phyloP scores from a whole-genome alignment of 352 stramenopile genomes.

The Globisporangium abappressorium region DNA sequence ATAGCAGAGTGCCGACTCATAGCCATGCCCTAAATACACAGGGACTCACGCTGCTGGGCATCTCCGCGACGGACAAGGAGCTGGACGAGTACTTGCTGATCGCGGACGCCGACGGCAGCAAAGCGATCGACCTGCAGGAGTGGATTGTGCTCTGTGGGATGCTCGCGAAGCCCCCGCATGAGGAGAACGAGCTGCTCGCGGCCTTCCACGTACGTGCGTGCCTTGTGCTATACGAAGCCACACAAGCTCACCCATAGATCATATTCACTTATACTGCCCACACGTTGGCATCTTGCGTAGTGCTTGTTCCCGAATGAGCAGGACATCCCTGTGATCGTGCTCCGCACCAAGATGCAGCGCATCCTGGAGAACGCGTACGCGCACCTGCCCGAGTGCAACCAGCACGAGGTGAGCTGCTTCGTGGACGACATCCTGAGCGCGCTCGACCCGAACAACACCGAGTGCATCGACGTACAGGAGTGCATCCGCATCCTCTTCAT shows the following conservation, averaged over 20 bases:
- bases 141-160: conserved; percentile 66
- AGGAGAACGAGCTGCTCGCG: conserved; percentile 44
- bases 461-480: conserved; percentile 69
- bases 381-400: conserved; percentile 61
- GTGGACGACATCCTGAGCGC: conserved; percentile 68
- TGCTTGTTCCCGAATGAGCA: conserved; percentile 61
- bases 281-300: conserved; percentile 16
- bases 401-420: conserved; percentile 67
- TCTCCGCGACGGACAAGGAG: conserved; percentile 60
- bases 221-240: conserved; percentile 4
- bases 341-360: conserved; percentile 70
- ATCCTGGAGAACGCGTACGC: conserved; percentile 63
- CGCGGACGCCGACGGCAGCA: conserved; percentile 60
- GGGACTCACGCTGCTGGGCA: conserved; percentile 52
- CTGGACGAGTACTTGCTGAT: conserved; percentile 66
- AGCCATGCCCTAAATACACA: conserved; percentile 6
- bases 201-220: conserved; percentile 43
- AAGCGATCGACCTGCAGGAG: conserved; percentile 64
- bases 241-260: background rate
- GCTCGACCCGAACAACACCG: conserved; percentile 65
- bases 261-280: background rate
- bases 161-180: conserved; percentile 51
- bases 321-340: conserved; percentile 55
- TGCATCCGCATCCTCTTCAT: conserved; percentile 59
- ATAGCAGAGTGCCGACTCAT: too few relatives aligned